Base-by-base conservation (phyloP, 805 yeast genomes). In the Starmera caribaea region DNA sequence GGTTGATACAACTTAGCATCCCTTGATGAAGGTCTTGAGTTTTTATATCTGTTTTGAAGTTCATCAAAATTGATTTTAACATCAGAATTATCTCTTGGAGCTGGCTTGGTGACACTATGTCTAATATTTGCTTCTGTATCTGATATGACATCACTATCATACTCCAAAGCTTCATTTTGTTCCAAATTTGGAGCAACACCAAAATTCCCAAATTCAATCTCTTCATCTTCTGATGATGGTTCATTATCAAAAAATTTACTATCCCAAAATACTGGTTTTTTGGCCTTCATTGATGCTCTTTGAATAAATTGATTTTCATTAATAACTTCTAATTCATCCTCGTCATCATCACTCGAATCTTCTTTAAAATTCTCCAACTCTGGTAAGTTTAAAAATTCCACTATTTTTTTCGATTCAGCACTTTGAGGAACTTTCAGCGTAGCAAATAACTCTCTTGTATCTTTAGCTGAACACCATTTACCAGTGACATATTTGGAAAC, bases 401-500 rank as follows among this genome's bases (percentile, higher is more conserved):
- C 10, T 15, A 47, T 27, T 8, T 10, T 30, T 15, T 35, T 36
- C 13, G 42, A 42, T 12, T 34, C 13, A 4, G 12, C 15, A 3
- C 47, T 38, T 1, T 32, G 9, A 13, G 31, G 34, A 21, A 47
- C 30, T 10, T 14, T 32, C 16, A 46, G 29, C 13, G 6, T 8
- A 10, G n/a, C 26, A 26, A 44, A 35, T 8, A 57, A 16, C 6
- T 34, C 35, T 31, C 47, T 37, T 8, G 60, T 57, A 41, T 45
- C 49, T 21, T 38, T 39, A 4, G 45, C 39, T 4, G 54, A 48
- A 13, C 51, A 44, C 62, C 62, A 57, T 34, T 46, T 42, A 2
- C 62, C 62, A 41, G 46, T 48, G 5, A 57, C 10, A 10, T 34
- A 14, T 30, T 36, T 40, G 10, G 38, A 15, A 14, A 29, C 38